Conservation (phyloP, 129 eudicot species). For the Flaveria brownii region DNA sequence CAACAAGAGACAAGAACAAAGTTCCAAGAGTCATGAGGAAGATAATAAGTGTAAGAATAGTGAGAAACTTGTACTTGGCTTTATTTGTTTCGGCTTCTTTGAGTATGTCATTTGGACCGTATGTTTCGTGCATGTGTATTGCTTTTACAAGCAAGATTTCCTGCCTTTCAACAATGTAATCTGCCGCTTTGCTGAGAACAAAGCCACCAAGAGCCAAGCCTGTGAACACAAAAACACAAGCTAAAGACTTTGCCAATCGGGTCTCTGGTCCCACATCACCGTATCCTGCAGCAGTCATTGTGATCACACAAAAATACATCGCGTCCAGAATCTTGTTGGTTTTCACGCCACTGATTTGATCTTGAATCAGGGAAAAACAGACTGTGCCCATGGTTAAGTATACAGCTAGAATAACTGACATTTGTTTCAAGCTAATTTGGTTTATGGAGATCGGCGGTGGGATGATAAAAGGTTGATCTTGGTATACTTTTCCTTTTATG, state of each 20-base stretch:
- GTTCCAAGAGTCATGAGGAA: constrained; percentile 52
- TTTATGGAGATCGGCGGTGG: constrained; percentile 30
- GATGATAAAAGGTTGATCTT: constrained; percentile 27
- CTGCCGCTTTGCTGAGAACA: constrained; percentile 73
- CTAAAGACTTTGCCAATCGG: constrained; percentile 52
- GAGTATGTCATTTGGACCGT: constrained; percentile 36
- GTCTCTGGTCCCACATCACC: constrained; percentile 77
- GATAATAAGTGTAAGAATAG: constrained; percentile 41
- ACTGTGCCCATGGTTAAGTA: constrained; percentile 56
- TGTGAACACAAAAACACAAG: constrained; percentile 66
- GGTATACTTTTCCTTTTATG: constrained; percentile 29
- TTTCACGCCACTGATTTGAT: constrained; percentile 65
- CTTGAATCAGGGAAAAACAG: constrained; percentile 55
- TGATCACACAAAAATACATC: constrained; percentile 68
- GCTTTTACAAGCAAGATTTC: constrained; percentile 60
- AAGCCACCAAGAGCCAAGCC: constrained; percentile 79
- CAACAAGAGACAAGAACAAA: constrained; percentile 48
- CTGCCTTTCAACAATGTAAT: constrained; percentile 63
- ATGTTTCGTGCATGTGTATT: constrained; percentile 46
- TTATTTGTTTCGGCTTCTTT: constrained; percentile 53
- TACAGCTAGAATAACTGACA: constrained; percentile 32
- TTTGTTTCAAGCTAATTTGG: constrained; percentile 39
- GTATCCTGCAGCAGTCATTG: constrained; percentile 95
- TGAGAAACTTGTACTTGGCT: constrained; percentile 59
- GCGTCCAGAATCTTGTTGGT: constrained; percentile 67